These are phyloP conservation scores for Salvia miltiorrhiza DNA, from an alignment of 257 asterid genomes.

Conservation along the genomic window DNA sequence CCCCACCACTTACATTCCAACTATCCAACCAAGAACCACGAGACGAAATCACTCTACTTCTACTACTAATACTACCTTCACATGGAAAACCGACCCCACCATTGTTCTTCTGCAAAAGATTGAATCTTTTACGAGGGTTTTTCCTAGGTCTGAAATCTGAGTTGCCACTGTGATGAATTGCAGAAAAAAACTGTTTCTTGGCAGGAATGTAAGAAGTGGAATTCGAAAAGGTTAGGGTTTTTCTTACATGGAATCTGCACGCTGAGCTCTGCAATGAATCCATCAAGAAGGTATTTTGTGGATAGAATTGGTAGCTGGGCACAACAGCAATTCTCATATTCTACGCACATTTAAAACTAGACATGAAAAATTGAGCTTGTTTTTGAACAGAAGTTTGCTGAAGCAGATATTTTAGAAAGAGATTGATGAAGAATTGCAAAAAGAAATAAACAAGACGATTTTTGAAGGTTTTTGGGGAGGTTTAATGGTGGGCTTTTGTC, in stretches of 20 bases:
- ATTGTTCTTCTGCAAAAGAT: constrained; percentile 34
- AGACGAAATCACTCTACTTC: constrained; percentile 28
- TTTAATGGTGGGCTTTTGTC: constrained; percentile 23
- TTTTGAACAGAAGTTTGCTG: background rate
- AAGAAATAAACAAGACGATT: background rate
- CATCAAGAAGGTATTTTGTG: constrained; percentile 39
- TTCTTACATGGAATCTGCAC: constrained; percentile 38
- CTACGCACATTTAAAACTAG: background rate
- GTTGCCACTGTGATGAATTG: constrained; percentile 15
- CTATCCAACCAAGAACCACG: constrained; percentile 68
- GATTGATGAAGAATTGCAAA: constrained; percentile 8
- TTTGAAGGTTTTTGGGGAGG: constrained; percentile 31
- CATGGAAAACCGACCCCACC: constrained; percentile 19
- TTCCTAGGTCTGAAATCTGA: constrained; percentile 29
- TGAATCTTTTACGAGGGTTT: constrained; percentile 37
- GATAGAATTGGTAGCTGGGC: constrained; percentile 52
- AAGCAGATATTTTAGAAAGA: background rate
- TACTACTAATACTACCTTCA: constrained; percentile 14
- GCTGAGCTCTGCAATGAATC: constrained; percentile 60
- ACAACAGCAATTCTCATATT: constrained; percentile 48
- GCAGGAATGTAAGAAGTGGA: constrained; percentile 39
- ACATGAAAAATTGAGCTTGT: background rate
- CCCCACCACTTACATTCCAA: constrained; percentile 50
- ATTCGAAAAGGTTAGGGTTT: constrained; percentile 46
- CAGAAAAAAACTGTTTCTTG: constrained; percentile 36